A percentile compares a stretch with the other conserved stretches of the same genome.
Conservation (phyloP, 441 rosid genomes). For the Adansonia grandidieri region DNA sequence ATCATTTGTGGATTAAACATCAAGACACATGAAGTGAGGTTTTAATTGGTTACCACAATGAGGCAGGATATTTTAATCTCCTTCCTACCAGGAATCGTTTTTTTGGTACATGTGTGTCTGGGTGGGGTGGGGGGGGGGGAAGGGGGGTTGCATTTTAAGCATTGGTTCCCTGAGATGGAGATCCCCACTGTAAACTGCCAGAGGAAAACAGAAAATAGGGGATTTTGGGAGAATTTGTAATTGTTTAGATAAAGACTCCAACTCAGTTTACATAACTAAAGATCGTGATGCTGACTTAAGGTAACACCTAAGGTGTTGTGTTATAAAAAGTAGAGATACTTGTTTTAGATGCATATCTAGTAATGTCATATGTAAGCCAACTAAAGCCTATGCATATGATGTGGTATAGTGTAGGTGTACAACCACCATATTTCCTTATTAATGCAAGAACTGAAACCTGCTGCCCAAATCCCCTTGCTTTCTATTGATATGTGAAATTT, state of each 20-base stretch:
- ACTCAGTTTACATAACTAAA: neutral
- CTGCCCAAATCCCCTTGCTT: neutral
- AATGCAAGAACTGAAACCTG: neutral
- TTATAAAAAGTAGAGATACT: neutral
- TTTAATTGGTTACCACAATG: neutral
- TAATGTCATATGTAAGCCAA: neutral
- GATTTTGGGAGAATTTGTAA: neutral
- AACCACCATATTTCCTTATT: neutral
- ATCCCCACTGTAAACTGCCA: neutral
- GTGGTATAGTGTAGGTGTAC: neutral
- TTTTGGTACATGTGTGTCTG: too few species aligned
- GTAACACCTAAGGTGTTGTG: neutral
- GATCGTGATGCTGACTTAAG: neutral
- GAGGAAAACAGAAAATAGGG: neutral
- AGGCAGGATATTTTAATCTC: neutral
- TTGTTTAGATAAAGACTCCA: neutral
- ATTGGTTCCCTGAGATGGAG: neutral
- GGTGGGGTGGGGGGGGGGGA: too few species aligned
- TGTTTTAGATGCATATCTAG: neutral
- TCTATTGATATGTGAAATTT: neutral
- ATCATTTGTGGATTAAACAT: neutral
- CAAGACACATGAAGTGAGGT: neutral
- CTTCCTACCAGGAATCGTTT: neutral
- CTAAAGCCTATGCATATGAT: neutral
- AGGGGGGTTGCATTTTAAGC: neutral